Base-by-base conservation (phyloP, 805 yeast genomes). In the Sugiyamaella mastotermitis region DNA sequence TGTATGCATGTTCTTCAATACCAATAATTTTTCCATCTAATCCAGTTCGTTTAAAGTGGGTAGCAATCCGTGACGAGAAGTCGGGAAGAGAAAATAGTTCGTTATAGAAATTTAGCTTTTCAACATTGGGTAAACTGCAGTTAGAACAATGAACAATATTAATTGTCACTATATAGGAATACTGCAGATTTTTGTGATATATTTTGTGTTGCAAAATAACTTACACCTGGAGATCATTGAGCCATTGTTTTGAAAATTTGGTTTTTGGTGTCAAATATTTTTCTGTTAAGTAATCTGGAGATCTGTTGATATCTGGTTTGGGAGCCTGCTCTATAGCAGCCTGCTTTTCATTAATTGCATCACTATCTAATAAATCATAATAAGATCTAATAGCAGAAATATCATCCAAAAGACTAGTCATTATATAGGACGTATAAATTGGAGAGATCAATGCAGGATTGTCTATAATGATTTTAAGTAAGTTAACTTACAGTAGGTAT, bases 41-140 rank as follows among this genome's bases (percentile, higher is more conserved):
- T 1, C 97, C 97, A 5, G 64, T 56, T 51, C 98, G 69, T 43
- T 74, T 74, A 59, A 84, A 82, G 37, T 82, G 66, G 38, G 79
- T 70, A 0, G 76, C 63, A 0, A 92, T 76, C 45, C 94, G 71
- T 10, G 75, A 71, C 11, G 78, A 66, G 3, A 77, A 65, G 3
- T 67, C 64, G 0, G 97, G 97, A 1, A 72, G 39, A 5, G 65
- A 59, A 26, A 80, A 60, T 39, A 87, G 63, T 4, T 69, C 64
- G 20, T 66, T 63, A 40, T 70, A 69, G 14, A 76, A 57, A n/a
- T 48, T 41, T 13, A 38, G 46, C 29, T 59, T 52, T 33, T 64
- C 57, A 8, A 69, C 35, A 4, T 40, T 19, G 0, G 54, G 53
- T 8, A 40, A 16, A 27, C 55, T 50, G 32, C 5, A 19, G 17